These are phyloP conservation scores for Quambalaria eucalypti DNA, from an alignment of 1,284 basidiomycete species.

Conservation along the genomic window DNA sequence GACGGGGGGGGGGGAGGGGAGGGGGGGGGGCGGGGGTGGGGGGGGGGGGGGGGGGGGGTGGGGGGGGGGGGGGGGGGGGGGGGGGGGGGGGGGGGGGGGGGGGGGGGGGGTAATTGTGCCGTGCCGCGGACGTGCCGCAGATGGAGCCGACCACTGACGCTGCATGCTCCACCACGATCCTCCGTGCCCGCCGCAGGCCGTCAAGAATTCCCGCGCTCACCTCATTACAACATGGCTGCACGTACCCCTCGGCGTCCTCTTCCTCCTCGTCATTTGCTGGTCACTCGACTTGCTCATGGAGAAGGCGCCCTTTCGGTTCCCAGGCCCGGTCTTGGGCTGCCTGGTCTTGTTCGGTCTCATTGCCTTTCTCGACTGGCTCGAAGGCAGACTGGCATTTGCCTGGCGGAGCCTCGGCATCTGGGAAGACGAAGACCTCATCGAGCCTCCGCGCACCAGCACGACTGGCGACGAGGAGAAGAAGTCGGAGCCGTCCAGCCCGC, in stretches of 20 bases:
- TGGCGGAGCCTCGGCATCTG: not conserved
- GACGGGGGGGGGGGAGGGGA: too few species aligned
- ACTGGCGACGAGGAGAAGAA: not conserved
- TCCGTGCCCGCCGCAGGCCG: too few species aligned
- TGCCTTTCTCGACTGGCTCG: constrained; percentile 22
- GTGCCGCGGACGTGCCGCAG: too few species aligned
- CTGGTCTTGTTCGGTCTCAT: constrained; percentile 19
- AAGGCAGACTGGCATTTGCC: not conserved
- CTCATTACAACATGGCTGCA: constrained; percentile 35
- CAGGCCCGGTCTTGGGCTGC: constrained; percentile 27
- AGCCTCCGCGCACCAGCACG: not conserved
- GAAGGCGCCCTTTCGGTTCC: constrained; percentile 27
- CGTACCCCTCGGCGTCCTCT: constrained; percentile 16
- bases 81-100: too few species aligned
- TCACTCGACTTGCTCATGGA: constrained; percentile 24
- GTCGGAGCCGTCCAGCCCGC: not conserved
- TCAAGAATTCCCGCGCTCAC: constrained; percentile 11
- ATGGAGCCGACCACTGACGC: too few species aligned
- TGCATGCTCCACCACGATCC: too few species aligned
- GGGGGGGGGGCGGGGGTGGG: too few species aligned
- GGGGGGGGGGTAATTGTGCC: too few species aligned
- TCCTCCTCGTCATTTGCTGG: constrained; percentile 12
- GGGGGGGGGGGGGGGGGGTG: too few species aligned
- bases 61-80: too few species aligned
- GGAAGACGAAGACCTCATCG: not conserved